Evolutionary conservation across 768 basidiomycete genomes (phyloP), one percentile per base, ranked within the genome.

Genomic region (Tulasnella sp.): DNA sequence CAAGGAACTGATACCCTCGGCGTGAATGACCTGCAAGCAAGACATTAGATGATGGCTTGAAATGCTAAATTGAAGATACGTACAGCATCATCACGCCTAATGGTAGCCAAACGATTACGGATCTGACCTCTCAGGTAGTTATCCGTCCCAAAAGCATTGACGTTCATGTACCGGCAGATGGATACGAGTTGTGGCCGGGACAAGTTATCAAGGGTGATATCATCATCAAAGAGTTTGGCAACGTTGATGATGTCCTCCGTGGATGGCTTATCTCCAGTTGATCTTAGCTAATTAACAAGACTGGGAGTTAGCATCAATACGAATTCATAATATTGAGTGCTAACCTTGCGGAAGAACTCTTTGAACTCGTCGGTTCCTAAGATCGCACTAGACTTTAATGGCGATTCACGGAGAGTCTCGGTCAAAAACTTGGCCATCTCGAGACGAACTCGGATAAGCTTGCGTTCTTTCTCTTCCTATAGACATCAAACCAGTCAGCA

Each of bases 351-450:
- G 81, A 99, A 99, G 70, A 99, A 99, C 66, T 93, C 90, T 64
- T 96, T 96, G 77, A 99, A 99, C 34, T 90, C 87, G 48, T 95
- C 92, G 35, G 77, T 83, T 56, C 89, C 85, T 53, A 96, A 79
- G 53, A 99, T 95, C 16, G 83, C 79, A 54, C 87, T 88, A 7
- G 88, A 88, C 64, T 87, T 91, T 53, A 96, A 72, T 33, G 89
- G 90, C 1, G 85, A 89, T 68, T 96, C 95, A 33, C 88, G 79
- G 39, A 99, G 75, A 0, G 95, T 98, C 65, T 99, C 95, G 60
- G 96, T 93, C 22, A 99, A 72, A 73, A 98, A 99, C 63, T 99
- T 98, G 60, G 95, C 95, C 93, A 96, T 98, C 64, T 95, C 92
- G 31, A 99, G 72, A 53, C 93, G 76, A 24, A 95, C 89, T 53